Evolutionary conservation across 2,329 filamentous ascomycete species (phyloP), one percentile per base, ranked within the genome.

Genomic region (Microdochium bolleyi): DNA sequence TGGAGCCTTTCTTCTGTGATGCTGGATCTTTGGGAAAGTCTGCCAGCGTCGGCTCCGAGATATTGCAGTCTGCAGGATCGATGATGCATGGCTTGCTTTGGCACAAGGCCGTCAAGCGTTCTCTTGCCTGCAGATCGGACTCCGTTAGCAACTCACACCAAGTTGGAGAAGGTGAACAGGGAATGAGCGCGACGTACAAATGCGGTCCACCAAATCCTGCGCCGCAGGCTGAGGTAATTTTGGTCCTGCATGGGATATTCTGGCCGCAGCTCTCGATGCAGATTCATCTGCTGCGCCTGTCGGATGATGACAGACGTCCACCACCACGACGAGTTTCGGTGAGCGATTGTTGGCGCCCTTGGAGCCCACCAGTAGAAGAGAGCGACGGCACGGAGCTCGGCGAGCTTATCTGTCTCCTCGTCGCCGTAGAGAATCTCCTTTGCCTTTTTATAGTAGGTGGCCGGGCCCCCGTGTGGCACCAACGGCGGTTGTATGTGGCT

Each of bases 361-460:
- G 72, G 69, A 2, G 70, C 68, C 71, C 70, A 74, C 72, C 72
- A 74, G 60, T 74, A 74, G 37, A 74, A 72, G 2, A 74, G 53
- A 1, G 68, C 60, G 0, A 74, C 58, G 0, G 70, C 66, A 51
- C 69, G 68, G 0, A 74, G 51, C 0, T 63, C 64, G 0, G 61
- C 65, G 22, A 73, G 56, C 0, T 64, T 62, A 52, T 73, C 67
- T 0, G 64, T 56, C 48, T 74, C 72, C 24, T 70, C 63, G 46
- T 73, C 70, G 13, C 66, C 59, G 51, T 74, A 72, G 51, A 74
- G 73, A 2, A 72, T 62, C n/a, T 57, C 62, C 9, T 64, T 60
- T 5, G 70, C 72, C 44, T 63, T 64, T n/a, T 70, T 60, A 52
- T 74, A 74, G 46, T 73, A 73, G 2, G 59, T 57, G 0, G 63